phyloP scores from a whole-genome alignment of 1,139 yeast species.

The Saccharomyces pastorianus region DNA sequence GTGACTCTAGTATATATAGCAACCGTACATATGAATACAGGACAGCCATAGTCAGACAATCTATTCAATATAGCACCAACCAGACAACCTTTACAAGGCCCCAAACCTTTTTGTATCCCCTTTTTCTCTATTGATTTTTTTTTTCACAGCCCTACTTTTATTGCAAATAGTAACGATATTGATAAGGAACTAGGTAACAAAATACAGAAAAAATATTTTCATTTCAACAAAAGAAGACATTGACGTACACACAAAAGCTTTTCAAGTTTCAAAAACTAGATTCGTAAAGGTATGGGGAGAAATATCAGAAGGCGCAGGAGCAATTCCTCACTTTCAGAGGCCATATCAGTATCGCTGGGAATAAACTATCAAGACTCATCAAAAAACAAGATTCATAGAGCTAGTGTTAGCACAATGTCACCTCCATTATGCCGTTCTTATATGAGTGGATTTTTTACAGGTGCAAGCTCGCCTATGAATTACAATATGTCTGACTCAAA shows the following conservation, averaged over 20 bases:
- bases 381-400: not conserved
- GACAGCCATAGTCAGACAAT: not conserved
- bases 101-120: not conserved
- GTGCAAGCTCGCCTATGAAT: slow-evolving; percentile 4
- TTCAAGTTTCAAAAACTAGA: not conserved
- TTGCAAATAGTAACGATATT: not conserved
- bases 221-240: not conserved
- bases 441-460: slow-evolving; percentile 26
- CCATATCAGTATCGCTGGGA: slow-evolving; percentile 27
- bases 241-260: not conserved
- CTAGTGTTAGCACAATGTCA: not conserved
- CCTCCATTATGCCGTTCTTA: slow-evolving; percentile 30
- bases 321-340: slow-evolving; percentile 18
- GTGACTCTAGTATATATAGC: not conserved
- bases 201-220: not conserved
- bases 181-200: not conserved
- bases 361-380: slow-evolving; percentile 13
- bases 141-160: not conserved
- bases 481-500: slow-evolving; percentile 2
- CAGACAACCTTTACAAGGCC: not conserved
- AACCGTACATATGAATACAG: no score
- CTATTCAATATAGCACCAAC: not conserved
- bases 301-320: not conserved
- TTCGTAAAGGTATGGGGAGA: not conserved
- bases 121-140: not conserved